Evolutionary conservation across 1,284 basidiomycete species (phyloP).

Genomic region (Ustilago trichophora): DNA sequence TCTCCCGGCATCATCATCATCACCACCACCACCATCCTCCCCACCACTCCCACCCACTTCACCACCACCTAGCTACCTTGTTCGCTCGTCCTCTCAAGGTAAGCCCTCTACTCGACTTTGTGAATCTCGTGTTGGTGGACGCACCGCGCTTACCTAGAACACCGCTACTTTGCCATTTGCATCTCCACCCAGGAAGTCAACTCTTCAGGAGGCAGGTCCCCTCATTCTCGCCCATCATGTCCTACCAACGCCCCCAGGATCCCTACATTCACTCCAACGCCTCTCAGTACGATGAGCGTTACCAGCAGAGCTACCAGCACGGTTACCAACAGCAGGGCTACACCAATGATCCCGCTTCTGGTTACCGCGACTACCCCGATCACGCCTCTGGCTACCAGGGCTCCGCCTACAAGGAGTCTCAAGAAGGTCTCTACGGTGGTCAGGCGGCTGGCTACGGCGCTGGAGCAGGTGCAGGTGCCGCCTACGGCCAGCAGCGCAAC

Average conservation of each 20-base stretch:
- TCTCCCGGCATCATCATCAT: no score
- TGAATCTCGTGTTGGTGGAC: no score
- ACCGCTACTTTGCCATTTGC: no score
- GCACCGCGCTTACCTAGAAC: no score
- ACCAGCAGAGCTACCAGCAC: constrained; percentile 41
- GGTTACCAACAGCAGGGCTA: no score
- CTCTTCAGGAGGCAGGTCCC: constrained; percentile 15
- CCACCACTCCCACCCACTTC: no score
- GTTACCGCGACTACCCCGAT: constrained; percentile 49
- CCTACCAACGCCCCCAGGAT: constrained; percentile 57
- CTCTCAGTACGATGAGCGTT: constrained; percentile 61
- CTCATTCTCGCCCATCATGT: constrained; percentile 44
- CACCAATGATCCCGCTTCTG: constrained; percentile 8
- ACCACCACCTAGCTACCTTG: neutral
- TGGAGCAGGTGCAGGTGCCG: constrained; percentile 12
- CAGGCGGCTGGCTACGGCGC: constrained; percentile 18
- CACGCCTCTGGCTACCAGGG: constrained; percentile 40
- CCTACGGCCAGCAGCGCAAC: constrained; percentile 19
- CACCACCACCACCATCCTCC: constrained; percentile 1
- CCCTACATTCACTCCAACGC: constrained; percentile 61
- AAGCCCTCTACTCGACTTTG: no score
- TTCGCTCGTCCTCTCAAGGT: constrained; percentile 19
- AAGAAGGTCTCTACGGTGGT: constrained; percentile 36
- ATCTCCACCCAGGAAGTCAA: constrained; percentile 26
- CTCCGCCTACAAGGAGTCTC: constrained; percentile 38